Evolutionary conservation across 805 yeast species (phyloP), one percentile per base, ranked within the genome.

Genomic region (Diddensiella santjacobensis): DNA sequence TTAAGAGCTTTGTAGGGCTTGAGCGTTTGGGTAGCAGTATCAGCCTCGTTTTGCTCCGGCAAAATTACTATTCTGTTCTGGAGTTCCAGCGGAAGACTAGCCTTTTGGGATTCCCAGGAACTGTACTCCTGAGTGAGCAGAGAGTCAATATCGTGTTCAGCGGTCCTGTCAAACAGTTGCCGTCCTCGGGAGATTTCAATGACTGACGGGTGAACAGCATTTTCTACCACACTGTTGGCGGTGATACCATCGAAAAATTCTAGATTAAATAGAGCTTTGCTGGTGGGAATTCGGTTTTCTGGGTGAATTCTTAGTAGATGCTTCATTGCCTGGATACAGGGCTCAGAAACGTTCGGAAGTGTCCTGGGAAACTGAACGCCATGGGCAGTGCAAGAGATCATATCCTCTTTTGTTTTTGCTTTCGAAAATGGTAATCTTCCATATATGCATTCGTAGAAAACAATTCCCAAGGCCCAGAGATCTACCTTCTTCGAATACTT

Each of bases 391-490:
- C 45, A 47, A n/a, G 35, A 31, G 30, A 29, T 29, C 19, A 55
- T 44, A 47, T 51, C 52, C 13, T 43, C 49, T 15, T 36, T 42
- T 1, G 52, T 24, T 3, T 45, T 33, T 22, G 48, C 40, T 8
- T 57, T 58, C 3, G 48, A 47, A 30, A 62, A 63, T 10, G 67
- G 67, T 8, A 58, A 53, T 6, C 37, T 24, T 1, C 62, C 61
- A 42, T 59, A 59, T 3, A 59, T 40, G 49, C 63, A 59, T 40
- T 64, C 68, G 45, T 60, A 64, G 42, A 64, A 47, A 18, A 63
- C 63, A 2, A 64, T 56, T 6, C 68, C 68, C n/a, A 64, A 49
- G 1, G 66, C 54, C 68, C 68, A 64, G 66, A 66, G 60, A 46
- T 64, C 68, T 3, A 62, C 57, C 24, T 53, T 51, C 19, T 54